phyloP scores from a whole-genome alignment of 495 filamentous ascomycete genomes.

The Lophium mytilinum region DNA sequence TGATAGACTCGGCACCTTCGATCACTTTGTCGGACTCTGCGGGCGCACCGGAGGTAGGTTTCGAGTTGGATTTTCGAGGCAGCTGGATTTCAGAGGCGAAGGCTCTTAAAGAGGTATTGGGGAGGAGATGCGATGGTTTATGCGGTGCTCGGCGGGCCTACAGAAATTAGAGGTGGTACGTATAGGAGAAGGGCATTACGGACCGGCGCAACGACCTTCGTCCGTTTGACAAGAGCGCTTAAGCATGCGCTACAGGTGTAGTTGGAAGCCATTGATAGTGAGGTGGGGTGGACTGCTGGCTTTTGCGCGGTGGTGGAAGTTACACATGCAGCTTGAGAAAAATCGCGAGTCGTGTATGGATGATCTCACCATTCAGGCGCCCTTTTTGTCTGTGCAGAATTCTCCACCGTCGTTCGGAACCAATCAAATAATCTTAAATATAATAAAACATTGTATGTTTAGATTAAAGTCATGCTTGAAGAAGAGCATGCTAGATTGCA shows the following conservation, averaged over 20 bases:
- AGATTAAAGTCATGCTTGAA: too few relatives aligned
- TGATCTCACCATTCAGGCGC: constrained; percentile 6
- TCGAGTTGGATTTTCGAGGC: background rate
- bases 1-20: background rate
- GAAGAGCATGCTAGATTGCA: background rate
- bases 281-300: background rate
- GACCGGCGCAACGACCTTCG: background rate
- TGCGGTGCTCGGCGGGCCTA: background rate
- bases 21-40: background rate
- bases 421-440: too few relatives aligned
- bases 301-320: background rate
- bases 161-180: background rate
- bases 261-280: constrained; percentile 18
- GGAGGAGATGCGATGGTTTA: background rate
- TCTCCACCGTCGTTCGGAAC: too few relatives aligned
- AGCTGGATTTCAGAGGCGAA: background rate
- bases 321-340: background rate
- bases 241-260: constrained; percentile 22
- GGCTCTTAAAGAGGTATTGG: background rate
- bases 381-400: background rate
- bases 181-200: too few relatives aligned
- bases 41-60: background rate
- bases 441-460: too few relatives aligned
- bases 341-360: constrained; percentile 8
- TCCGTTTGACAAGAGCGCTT: background rate